Conservation (phyloP, 371 early-diverging fungal genomes). For the Actinomucor elegans region DNA sequence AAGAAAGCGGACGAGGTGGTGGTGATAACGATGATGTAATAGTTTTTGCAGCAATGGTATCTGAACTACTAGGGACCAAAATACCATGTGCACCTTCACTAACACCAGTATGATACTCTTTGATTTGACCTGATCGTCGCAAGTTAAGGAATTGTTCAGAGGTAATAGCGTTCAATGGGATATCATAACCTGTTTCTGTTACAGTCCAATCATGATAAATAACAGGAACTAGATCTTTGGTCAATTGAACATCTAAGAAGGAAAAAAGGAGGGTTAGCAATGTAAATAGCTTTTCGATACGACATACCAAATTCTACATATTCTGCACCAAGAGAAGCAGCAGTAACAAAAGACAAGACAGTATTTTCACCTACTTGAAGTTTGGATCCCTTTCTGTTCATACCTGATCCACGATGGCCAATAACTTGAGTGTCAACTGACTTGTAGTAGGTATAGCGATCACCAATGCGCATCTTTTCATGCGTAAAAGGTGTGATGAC, state of each 20-base stretch:
- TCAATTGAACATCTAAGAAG: slow-evolving; percentile 87
- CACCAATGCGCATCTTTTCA: slow-evolving; percentile 54
- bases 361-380: slow-evolving; percentile 96
- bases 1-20: background rate
- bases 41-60: background rate
- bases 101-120: slow-evolving; percentile 51
- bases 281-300: too few species aligned
- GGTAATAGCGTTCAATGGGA: slow-evolving; percentile 75
- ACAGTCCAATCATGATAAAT: slow-evolving; percentile 96
- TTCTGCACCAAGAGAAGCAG: slow-evolving; percentile 84
- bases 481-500: slow-evolving; percentile 71
- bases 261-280: background rate
- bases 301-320: slow-evolving; percentile 91
- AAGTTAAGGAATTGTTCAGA: slow-evolving; percentile 73
- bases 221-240: slow-evolving; percentile 88
- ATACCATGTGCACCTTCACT: slow-evolving; percentile 33
- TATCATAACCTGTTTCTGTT: slow-evolving; percentile 83
- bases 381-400: slow-evolving; percentile 63
- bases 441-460: slow-evolving; percentile 66
- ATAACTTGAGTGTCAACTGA: slow-evolving; percentile 71
- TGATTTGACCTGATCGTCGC: slow-evolving; percentile 47
- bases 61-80: slow-evolving; percentile 12
- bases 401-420: slow-evolving; percentile 97
- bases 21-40: too few species aligned
- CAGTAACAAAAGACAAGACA: slow-evolving; percentile 85